Percentiles rank a stretch among this genome's conserved stretches.
These are phyloP conservation scores for Talaromyces sp. DNA, from an alignment of 2,329 filamentous ascomycete species.

Conservation along the genomic window DNA sequence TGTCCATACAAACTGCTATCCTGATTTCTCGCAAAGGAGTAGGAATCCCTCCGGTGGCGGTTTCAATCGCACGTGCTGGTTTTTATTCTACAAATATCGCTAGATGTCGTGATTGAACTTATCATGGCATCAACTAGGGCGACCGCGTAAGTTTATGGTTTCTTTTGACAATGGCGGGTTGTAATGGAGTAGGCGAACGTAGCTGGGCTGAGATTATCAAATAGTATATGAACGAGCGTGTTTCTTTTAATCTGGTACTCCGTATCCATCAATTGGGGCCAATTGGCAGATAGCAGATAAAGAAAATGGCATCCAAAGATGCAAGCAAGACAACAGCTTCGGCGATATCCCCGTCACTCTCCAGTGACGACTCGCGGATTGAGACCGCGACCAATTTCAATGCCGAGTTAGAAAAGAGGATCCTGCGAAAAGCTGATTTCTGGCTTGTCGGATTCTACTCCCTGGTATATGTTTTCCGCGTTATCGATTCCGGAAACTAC, in stretches of 20 bases:
- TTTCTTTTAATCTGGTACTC: not conserved
- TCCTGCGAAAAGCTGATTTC: slow-evolving; percentile 32
- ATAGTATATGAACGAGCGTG: not conserved
- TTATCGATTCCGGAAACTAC: slow-evolving; percentile 38
- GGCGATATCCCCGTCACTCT: not conserved
- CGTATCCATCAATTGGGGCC: not conserved
- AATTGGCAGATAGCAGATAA: not conserved
- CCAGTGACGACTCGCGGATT: not conserved
- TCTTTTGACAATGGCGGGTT: not conserved
- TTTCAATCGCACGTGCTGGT: not conserved
- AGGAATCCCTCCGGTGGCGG: not conserved
- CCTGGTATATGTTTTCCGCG: slow-evolving; percentile 36
- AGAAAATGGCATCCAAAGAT: not conserved
- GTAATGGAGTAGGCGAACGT: not conserved
- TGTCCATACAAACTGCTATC: not conserved
- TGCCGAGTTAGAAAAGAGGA: slow-evolving; percentile 23
- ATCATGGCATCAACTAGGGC: slow-evolving; percentile 20
- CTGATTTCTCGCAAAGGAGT: not conserved
- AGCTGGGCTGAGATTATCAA: not conserved
- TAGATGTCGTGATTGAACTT: slow-evolving; percentile 21
- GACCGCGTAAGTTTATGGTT: not conserved
- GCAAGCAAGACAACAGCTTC: not conserved
- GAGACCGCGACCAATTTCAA: slow-evolving; percentile 1
- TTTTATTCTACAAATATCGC: not conserved
- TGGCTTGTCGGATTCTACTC: slow-evolving; percentile 29